Base-by-base conservation (phyloP, 352 stramenopile species). In the Phytophthora rubi region DNA sequence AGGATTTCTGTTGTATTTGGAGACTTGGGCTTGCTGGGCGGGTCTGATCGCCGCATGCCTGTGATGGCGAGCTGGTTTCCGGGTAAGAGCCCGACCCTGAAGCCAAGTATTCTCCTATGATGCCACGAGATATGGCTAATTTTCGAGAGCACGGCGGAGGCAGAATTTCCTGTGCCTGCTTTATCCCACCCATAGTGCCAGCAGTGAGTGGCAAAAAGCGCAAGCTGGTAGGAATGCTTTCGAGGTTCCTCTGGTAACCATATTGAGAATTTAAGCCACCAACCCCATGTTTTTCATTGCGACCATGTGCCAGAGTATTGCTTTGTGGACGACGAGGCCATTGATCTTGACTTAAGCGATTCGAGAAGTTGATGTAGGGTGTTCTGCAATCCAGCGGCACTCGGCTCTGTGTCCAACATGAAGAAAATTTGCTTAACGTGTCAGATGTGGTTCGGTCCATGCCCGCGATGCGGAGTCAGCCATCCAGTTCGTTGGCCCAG, bases 401-500 rank as follows among this genome's bases (percentile, higher is more conserved):
- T 49, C 0, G 6, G 4, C 5, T 33, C 55, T 77, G 70, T 9
- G 1, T n/a, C 59, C 70, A 70, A 8, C 0, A 47, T 1, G 15
- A 13, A 45, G 47, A 66, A 37, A 67, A 5, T 73, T 73, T 73
- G 59, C 61, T 59, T 59, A 77, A 0, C 9, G 47, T 5, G 33
- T 53, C 33, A 1, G 4, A 55, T 65, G 26, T 4, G 30, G 30
- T 35, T 35, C 30, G 30, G 30, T 35, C 30, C 30, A 35, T 8
- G 30, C 30, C 4, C 69, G 6, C 0, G 76, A 81, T 0, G 62
- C 65, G 1, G 62, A 60, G 44, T 80, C 73, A 0, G 77, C 70
- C 77, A 81, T 75, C n/a, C 6, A 16, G 35, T 84, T 78, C 0
- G 44, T 45, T 2, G 54, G 44, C 0, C 70, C 65, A 0, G 65